Percentiles rank a stretch among this genome's conserved stretches.
phyloP scores from a whole-genome alignment of 768 basidiomycete species.

The Trichaptum fuscoviolaceum region DNA sequence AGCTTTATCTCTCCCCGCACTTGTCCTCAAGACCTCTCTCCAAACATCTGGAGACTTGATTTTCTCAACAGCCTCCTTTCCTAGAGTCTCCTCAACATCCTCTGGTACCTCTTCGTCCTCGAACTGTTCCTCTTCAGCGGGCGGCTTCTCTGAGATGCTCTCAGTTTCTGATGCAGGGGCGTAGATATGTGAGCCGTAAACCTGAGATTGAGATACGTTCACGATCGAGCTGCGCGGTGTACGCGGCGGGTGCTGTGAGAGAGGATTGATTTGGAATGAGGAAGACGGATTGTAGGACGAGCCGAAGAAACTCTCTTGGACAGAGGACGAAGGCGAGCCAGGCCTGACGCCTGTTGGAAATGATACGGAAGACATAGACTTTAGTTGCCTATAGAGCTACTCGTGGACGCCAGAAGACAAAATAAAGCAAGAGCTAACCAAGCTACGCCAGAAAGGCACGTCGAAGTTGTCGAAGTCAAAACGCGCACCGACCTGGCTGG shows the following conservation, averaged over 20 bases:
- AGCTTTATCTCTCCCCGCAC: slow-evolving; percentile 78
- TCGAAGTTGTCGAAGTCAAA: background rate
- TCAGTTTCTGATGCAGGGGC: slow-evolving; percentile 26
- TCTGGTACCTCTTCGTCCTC: slow-evolving; percentile 44
- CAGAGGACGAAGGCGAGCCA: slow-evolving; percentile 31
- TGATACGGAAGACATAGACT: slow-evolving; percentile 58
- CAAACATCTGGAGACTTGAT: slow-evolving; percentile 66
- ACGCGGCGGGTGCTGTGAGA: slow-evolving; percentile 72
- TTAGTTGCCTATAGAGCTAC: slow-evolving; percentile 3
- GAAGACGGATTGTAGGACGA: slow-evolving; percentile 48
- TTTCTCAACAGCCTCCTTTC: slow-evolving; percentile 36
- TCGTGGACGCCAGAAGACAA: slow-evolving; percentile 1
- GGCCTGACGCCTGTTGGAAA: slow-evolving; percentile 42
- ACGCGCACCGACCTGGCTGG: background rate
- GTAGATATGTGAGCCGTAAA: slow-evolving; percentile 32
- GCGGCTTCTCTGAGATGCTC: slow-evolving; percentile 16
- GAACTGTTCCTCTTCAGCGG: slow-evolving; percentile 29
- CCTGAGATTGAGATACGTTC: slow-evolving; percentile 21
- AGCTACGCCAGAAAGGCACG: slow-evolving; percentile 4
- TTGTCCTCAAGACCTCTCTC: slow-evolving; percentile 74
- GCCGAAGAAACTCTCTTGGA: slow-evolving; percentile 48
- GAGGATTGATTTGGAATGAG: slow-evolving; percentile 79
- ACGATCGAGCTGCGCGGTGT: slow-evolving; percentile 59
- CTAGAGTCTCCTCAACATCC: slow-evolving; percentile 40
- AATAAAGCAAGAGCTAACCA: slow-evolving; percentile 5